Evolutionary conservation across 2,329 filamentous ascomycete genomes (phyloP), one percentile per base, ranked within the genome.

Genomic region (Massarina eburnea): DNA sequence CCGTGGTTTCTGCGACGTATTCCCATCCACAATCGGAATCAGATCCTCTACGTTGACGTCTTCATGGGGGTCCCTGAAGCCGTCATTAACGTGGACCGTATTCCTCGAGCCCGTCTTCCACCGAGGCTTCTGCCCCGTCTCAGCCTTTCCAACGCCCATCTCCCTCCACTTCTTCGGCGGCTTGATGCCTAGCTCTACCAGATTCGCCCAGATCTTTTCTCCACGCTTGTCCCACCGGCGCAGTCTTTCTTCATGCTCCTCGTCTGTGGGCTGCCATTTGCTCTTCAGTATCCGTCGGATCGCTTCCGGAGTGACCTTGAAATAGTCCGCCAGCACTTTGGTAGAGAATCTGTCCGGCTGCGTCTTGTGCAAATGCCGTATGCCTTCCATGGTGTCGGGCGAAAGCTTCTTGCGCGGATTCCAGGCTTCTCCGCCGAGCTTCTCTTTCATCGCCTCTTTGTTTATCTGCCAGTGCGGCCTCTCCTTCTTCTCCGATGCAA

Each of bases 311-410:
- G 90, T 91, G n/a, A 96, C 78, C 67, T 91, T 79, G 71, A 97
- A 99, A 57, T 90, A 83, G 1, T 83, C 64, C 1, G 92, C 83
- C 12, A 97, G 82, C 26, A 83, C 79, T 14, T 79, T 71, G 1
- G 88, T 95, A 3, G 86, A 88, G 73, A 91, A 96, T 46, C 80
- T 78, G 2, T 86, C 79, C 0, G 92, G 90, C 52, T 90, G 86
- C 57, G 90, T 84, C 20, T 80, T 75, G 68, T 96, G 83, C 26
- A 99, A 76, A 17, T 88, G 85, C 33, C 91, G 84, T 57, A 99
- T 95, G 33, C 91, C 91, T n/a, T 88, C 85, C 24, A 96, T 76
- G 1, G 91, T 90, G 69, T 97, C 92, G 0, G 94, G 94, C 0
- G 94, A 97, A 8, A 99, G 79, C 47, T 85, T 85, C 71, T 95